A percentile compares a stretch with the other conserved stretches of the same genome.
Evolutionary conservation across 305 asterid genomes (phyloP).

Genomic region (Fraxinus sp.): DNA sequence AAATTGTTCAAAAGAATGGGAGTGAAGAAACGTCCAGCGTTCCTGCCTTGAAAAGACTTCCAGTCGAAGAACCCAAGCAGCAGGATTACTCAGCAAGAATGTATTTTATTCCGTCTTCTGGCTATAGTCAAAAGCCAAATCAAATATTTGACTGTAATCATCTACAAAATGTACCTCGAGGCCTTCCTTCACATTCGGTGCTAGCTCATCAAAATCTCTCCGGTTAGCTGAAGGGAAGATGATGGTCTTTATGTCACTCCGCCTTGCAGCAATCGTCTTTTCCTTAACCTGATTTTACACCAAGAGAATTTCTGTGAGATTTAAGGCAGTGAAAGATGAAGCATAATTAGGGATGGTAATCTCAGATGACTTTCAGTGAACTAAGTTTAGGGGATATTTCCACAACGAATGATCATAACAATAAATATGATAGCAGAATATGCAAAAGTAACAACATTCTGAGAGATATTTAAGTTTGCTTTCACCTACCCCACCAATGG

Average conservation of each 20-base stretch:
- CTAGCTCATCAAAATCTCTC: slow-evolving; percentile 92
- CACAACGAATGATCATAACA: neutral
- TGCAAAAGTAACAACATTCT: neutral
- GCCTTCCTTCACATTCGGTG: slow-evolving; percentile 87
- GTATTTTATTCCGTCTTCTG: slow-evolving; percentile 19
- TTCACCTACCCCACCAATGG: slow-evolving; percentile 91
- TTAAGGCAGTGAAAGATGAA: neutral
- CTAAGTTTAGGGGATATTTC: neutral
- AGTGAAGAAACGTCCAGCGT: neutral
- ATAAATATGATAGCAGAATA: neutral
- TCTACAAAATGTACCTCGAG: slow-evolving; percentile 87
- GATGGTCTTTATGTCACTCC: slow-evolving; percentile 84
- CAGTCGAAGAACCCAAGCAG: slow-evolving; percentile 1
- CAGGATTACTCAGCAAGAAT: neutral
- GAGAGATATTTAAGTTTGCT: slow-evolving; percentile 1
- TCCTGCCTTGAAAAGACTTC: slow-evolving; percentile 1
- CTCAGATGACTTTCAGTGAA: neutral
- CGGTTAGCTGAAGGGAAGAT: slow-evolving; percentile 92
- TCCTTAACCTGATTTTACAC: slow-evolving; percentile 68
- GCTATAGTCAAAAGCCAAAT: slow-evolving; percentile 56
- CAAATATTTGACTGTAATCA: slow-evolving; percentile 70
- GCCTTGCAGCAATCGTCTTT: slow-evolving; percentile 93
- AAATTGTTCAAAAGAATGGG: neutral
- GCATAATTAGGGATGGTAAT: neutral
- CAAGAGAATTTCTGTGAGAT: neutral